Conservation (phyloP, 495 filamentous ascomycete genomes). For the Oleoguttula mirabilis region DNA sequence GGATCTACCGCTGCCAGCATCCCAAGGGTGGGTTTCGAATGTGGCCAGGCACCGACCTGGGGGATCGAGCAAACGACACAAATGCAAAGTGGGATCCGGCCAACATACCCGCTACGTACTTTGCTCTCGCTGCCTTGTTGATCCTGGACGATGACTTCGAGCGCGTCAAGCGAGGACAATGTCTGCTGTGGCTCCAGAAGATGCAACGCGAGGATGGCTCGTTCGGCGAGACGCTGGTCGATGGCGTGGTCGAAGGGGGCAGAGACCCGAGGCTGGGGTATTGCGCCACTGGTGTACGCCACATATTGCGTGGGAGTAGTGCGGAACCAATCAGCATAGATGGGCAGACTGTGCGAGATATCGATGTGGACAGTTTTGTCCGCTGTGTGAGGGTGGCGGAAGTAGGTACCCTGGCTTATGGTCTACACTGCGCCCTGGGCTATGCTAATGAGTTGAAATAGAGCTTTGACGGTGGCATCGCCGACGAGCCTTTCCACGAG, state of each 20-base stretch:
- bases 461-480: conserved; percentile 86
- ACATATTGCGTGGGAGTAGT: conserved; percentile 51
- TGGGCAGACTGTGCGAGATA: conserved; percentile 50
- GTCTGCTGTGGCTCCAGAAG: conserved; percentile 58
- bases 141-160: conserved; percentile 64
- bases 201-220: conserved; percentile 78
- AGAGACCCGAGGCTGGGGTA: conserved; percentile 82
- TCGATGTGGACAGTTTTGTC: conserved; percentile 58
- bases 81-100: conserved; percentile 63
- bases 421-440: neutral
- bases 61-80: conserved; percentile 31
- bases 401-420: conserved; percentile 33
- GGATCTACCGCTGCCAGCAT: conserved; percentile 67
- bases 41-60: conserved; percentile 54
- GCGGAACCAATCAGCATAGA: conserved; percentile 21
- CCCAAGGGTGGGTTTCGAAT: conserved; percentile 69
- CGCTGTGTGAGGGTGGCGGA: conserved; percentile 58
- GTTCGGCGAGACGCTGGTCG: conserved; percentile 69
- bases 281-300: conserved; percentile 65
- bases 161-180: conserved; percentile 52
- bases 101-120: conserved; percentile 74
- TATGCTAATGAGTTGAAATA: conserved; percentile 25
- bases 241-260: conserved; percentile 57
- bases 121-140: conserved; percentile 64
- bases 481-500: conserved; percentile 69